Conservation (phyloP, 768 basidiomycete species). For the Boletus pseudo-olivaceus region DNA sequence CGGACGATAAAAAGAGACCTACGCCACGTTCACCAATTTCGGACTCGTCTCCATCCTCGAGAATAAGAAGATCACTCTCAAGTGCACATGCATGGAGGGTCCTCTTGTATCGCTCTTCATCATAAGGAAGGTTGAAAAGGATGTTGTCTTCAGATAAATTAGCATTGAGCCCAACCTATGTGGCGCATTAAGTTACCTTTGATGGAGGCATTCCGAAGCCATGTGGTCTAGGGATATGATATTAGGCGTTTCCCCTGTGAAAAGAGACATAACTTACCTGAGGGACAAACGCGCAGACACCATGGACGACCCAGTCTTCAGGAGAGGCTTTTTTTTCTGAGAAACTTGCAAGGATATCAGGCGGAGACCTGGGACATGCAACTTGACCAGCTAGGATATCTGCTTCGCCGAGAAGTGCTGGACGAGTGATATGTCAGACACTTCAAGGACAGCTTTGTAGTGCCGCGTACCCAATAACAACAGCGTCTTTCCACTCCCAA, state of each 20-base stretch:
- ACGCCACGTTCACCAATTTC: slow-evolving; percentile 89
- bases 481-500: slow-evolving; percentile 87
- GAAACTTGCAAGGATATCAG: slow-evolving; percentile 69
- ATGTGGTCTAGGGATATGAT: slow-evolving; percentile 42
- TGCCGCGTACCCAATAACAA: slow-evolving; percentile 55
- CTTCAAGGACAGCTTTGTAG: neutral
- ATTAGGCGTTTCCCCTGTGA: slow-evolving; percentile 2
- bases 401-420: slow-evolving; percentile 66
- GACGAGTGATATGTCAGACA: slow-evolving; percentile 7
- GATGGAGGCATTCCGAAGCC: slow-evolving; percentile 68
- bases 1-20: slow-evolving; percentile 2
- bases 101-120: slow-evolving; percentile 68
- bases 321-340: slow-evolving; percentile 37
- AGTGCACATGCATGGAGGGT: slow-evolving; percentile 79
- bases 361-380: slow-evolving; percentile 79
- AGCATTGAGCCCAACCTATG: slow-evolving; percentile 37
- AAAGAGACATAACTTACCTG: slow-evolving; percentile 41
- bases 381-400: slow-evolving; percentile 71
- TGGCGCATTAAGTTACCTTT: slow-evolving; percentile 17
- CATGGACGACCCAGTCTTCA: slow-evolving; percentile 73
- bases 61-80: slow-evolving; percentile 68
- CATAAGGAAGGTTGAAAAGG: slow-evolving; percentile 72
- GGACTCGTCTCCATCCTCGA: slow-evolving; percentile 85
- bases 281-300: slow-evolving; percentile 85
- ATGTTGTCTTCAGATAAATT: slow-evolving; percentile 53